phyloP scores from a whole-genome alignment of 306 rosid genomes.

The Ormosia semicastrata region DNA sequence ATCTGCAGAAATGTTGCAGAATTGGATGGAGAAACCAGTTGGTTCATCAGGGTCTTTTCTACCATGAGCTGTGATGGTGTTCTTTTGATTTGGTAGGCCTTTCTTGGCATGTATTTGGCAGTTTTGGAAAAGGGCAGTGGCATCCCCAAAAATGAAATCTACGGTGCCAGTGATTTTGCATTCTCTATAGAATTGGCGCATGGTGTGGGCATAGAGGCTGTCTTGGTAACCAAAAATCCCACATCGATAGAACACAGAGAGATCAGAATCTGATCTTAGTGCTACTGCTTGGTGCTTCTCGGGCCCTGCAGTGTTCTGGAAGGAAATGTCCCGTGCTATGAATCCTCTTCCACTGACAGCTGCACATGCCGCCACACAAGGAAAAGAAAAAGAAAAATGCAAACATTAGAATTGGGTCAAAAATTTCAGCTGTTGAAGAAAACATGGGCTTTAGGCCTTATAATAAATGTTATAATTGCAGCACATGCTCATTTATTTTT shows the following conservation, averaged over 20 bases:
- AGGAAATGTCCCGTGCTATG: conserved; percentile 62
- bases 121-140: conserved; percentile 60
- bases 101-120: conserved; percentile 55
- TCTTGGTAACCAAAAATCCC: conserved; percentile 64
- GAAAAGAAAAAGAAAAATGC: background rate
- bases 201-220: conserved; percentile 52
- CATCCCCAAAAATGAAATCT: conserved; percentile 77
- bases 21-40: conserved; percentile 77
- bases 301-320: conserved; percentile 66
- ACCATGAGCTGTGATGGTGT: conserved; percentile 82
- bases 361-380: conserved; percentile 18
- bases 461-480: background rate
- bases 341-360: conserved; percentile 87
- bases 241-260: conserved; percentile 63
- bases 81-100: conserved; percentile 71
- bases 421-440: background rate
- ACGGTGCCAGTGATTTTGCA: conserved; percentile 72
- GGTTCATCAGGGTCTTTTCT: conserved; percentile 61
- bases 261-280: conserved; percentile 68
- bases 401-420: conserved; percentile 3
- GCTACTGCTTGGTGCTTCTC: conserved; percentile 60
- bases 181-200: conserved; percentile 58
- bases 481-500: conserved; percentile 35
- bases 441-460: background rate
- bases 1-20: conserved; percentile 64